phyloP scores from a whole-genome alignment of 129 eudicot species.

The Flaveria sonorensis region DNA sequence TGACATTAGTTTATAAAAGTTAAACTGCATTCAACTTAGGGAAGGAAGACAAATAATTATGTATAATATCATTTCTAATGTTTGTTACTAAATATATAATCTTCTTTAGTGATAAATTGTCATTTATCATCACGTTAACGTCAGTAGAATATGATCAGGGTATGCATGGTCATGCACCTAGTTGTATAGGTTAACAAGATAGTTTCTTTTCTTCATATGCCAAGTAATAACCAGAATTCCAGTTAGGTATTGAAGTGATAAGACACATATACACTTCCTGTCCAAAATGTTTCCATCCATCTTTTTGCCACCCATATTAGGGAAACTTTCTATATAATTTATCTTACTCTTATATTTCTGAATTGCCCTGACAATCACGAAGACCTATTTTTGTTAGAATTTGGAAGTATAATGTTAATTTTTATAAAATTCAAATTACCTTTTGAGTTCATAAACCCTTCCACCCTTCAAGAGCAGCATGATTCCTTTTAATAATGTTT shows the following conservation, averaged over 20 bases:
- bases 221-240: constrained; percentile 1
- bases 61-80: background rate
- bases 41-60: background rate
- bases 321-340: background rate
- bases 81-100: constrained; percentile 5
- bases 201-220: background rate
- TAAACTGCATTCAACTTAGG: constrained; percentile 5
- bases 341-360: background rate
- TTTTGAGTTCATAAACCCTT: background rate
- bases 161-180: background rate
- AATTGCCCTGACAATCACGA: background rate
- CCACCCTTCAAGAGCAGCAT: constrained; percentile 8
- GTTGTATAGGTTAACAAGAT: constrained; percentile 8
- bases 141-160: constrained; percentile 11
- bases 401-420: background rate
- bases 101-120: background rate
- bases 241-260: background rate
- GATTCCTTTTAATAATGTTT: background rate
- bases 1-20: constrained; percentile 7
- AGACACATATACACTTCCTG: background rate
- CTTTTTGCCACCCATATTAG: background rate
- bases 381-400: background rate
- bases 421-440: background rate
- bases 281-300: background rate
- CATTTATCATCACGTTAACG: background rate